Base-by-base conservation (phyloP, 1,284 basidiomycete genomes). In the Trametes polyzona region DNA sequence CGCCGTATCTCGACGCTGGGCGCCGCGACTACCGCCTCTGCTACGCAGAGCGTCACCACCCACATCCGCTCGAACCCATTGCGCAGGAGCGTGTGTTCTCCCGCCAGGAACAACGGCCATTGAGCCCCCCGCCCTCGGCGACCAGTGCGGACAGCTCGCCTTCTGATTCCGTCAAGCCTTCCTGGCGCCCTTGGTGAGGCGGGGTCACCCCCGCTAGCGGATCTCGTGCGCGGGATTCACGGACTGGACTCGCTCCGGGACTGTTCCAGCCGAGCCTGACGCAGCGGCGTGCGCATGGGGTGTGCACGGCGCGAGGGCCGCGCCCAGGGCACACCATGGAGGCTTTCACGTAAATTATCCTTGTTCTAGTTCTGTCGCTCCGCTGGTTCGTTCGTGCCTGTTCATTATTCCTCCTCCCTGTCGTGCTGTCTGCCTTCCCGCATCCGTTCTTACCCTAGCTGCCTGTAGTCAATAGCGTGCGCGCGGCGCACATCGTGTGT, bases 161-260 rank as follows among this genome's bases (percentile, higher is more conserved):
- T 24, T 74, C 76, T 9, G 56, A 75, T 16, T 72, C 76, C 10
- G 67, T 69, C 21, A 52, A 54, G 40, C 17, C 52, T 7, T 58
- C 60, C 17, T 65, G 63, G 63, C 42, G 63, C 17, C 63, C 63
- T 12, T 65, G 63, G 63, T 65, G 54, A 35, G 23, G 23, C 41
- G 42, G 16, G 8, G 29, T 10, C 21, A 21, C 50, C 12, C 26
- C n/a, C 21, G 16, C 26, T 29, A 48, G 27, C 46, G n/a, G 21
- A 11, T 42, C 39, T 6, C 17, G 30, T 24, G 23, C 24, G 46
- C 7, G 30, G 39, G 39, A 40, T 47, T 30, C 30, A 27, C 37
- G 39, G 43, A 23, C 29, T 21, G 26, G 21, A 29, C 14, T 30
- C 36, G 16, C 16, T 26, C 37, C 37, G 46, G 37, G 21, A 43